Evolutionary conservation across 768 basidiomycete species (phyloP), one percentile per base, ranked within the genome.

Genomic region (Tulasnella sp.): DNA sequence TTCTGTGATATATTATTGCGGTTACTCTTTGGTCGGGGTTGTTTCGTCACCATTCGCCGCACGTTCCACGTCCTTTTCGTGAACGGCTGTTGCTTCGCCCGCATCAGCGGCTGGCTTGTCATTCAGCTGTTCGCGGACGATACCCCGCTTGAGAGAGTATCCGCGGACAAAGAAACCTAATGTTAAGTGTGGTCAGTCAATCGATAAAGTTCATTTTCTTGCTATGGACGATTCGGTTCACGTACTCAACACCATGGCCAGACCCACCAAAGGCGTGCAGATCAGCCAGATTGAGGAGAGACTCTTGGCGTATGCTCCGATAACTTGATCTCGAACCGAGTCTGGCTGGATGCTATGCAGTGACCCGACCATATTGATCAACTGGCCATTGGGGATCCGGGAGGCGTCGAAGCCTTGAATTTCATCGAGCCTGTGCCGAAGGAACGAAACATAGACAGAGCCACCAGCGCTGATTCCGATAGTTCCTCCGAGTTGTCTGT

Each of bases 391-490:
- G 24, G 46, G 41, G n/a, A 42, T 50, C 18, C 46, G 41, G 24
- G n/a, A 40, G n/a, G 31, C 41, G 5, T 11, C 14, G 79, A 81
- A 84, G n/a, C 84, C 83, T 16, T 78, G 69, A 58, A 80, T 80
- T 0, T 48, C 28, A 16, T 18, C n/a, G 9, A 84, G 80, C 31
- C 80, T 73, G 0, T 34, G 72, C 46, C 58, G 76, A 34, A 85
- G 78, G 69, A 81, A 76, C 4, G 72, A 77, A 1, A 80, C 81
- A 64, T 84, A 85, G 80, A 86, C 83, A 6, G 84, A 83, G 9
- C 83, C 82, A 3, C 81, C 82, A 0, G 84, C 81, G 11, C 83
- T 80, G 81, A 86, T 83, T 9, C 85, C 85, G 28, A 84, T 81
- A 0, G 85, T 85, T 0, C 84, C 84, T 28, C 83, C 77, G 44